A percentile compares a stretch with the other conserved stretches of the same genome.
Conservation (phyloP, 179 eudicot species). For the Spergularia azorica region DNA sequence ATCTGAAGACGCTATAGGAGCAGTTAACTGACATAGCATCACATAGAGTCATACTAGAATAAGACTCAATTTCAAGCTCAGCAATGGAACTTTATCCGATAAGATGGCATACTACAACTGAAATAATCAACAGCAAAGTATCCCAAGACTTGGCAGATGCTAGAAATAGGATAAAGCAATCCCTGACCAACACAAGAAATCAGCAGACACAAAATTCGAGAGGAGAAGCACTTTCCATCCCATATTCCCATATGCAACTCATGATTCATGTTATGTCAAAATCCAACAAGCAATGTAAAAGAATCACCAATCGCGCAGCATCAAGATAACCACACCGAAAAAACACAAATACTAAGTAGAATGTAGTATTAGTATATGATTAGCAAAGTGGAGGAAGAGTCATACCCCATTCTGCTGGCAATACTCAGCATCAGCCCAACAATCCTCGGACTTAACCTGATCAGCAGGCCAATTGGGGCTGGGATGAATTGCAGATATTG, state of each 20-base stretch:
- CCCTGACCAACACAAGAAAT: too few species aligned
- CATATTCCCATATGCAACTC: background rate
- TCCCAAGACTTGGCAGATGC: background rate
- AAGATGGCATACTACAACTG: too few species aligned
- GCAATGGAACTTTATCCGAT: background rate
- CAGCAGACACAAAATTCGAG: background rate
- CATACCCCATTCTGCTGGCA: slow-evolving; percentile 62
- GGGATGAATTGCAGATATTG: slow-evolving; percentile 64
- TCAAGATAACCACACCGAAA: too few species aligned
- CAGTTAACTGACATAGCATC: background rate
- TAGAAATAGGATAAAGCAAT: background rate
- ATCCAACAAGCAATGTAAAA: background rate
- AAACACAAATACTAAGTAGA: background rate
- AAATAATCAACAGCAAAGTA: background rate
- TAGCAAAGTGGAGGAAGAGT: background rate
- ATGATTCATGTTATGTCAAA: too few species aligned
- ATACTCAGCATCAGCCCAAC: slow-evolving; percentile 84
- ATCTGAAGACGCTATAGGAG: background rate
- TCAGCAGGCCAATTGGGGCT: slow-evolving; percentile 79
- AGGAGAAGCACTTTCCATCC: background rate
- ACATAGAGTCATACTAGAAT: background rate
- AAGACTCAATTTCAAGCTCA: too few species aligned
- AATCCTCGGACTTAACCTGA: slow-evolving; percentile 57
- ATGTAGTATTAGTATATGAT: background rate
- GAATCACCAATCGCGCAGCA: background rate